A percentile compares a stretch with the other conserved stretches of the same genome.
Conservation (phyloP, 1,139 yeast species). For the Geotrichum cucujoidarum region DNA sequence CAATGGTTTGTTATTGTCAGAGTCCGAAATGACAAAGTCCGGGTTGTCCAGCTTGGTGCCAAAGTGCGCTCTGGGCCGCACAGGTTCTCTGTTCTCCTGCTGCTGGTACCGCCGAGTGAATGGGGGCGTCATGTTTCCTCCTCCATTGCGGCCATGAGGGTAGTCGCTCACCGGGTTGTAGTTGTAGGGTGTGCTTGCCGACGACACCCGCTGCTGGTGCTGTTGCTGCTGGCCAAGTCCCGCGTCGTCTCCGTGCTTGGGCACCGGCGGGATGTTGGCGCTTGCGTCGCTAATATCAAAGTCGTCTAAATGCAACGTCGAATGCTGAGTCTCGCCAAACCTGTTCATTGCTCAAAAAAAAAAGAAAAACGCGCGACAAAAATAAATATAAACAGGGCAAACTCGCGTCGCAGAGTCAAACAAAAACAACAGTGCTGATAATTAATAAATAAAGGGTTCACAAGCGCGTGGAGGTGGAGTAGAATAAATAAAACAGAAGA, state of each 20-base stretch:
- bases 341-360: constrained; percentile 1
- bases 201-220: no score
- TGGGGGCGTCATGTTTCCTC: neutral
- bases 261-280: constrained; percentile 9
- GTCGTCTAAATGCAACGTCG: constrained; percentile 20
- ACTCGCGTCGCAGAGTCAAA: neutral
- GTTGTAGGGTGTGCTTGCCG: constrained; percentile 12
- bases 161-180: neutral
- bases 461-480: no score
- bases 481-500: neutral
- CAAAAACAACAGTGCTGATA: neutral
- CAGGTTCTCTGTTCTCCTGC: neutral
- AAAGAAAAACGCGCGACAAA: no score
- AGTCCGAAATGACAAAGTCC: constrained; percentile 17
- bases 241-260: constrained; percentile 9
- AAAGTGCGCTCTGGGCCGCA: neutral
- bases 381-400: no score
- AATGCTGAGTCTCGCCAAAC: constrained; percentile 5
- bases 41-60: constrained; percentile 5
- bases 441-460: constrained; percentile 3
- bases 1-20: constrained; percentile 9
- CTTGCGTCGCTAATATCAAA: constrained; percentile 24
- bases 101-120: neutral
- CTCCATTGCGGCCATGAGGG: neutral
- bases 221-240: no score